Evolutionary conservation across 495 filamentous ascomycete species (phyloP).

Genomic region (Oleoguttula mirabilis): DNA sequence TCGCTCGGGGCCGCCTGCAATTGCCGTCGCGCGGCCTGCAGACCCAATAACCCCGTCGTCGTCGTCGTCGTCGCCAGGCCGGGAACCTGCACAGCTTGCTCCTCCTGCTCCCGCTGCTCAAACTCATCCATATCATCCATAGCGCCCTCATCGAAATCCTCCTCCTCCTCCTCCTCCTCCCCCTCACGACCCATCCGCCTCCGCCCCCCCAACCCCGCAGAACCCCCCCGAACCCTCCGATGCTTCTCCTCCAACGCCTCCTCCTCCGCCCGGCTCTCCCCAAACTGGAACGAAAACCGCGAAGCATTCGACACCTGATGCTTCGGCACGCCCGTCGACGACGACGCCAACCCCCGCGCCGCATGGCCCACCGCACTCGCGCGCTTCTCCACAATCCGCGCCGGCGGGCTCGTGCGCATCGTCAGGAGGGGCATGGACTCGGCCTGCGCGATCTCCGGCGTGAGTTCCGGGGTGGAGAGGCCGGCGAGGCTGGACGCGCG

Average conservation of each 20-base stretch:
- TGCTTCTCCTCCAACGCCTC: conserved; percentile 76
- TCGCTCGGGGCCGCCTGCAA: conserved; percentile 2
- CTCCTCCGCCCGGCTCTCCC: conserved; percentile 68
- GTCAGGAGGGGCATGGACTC: not conserved
- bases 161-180: conserved; percentile 31
- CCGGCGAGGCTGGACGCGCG: not conserved
- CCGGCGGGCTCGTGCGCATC: not conserved
- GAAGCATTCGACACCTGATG: conserved; percentile 82
- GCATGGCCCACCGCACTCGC: conserved; percentile 22
- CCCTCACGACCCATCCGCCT: not conserved
- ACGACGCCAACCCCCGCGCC: not conserved
- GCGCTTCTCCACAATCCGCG: conserved; percentile 14
- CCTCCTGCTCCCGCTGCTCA: conserved; percentile 7
- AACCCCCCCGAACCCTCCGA: conserved; percentile 36
- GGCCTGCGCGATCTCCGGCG: conserved; percentile 10
- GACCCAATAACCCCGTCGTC: not conserved
- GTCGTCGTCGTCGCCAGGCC: too few relatives aligned
- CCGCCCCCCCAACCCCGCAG: conserved; percentile 11
- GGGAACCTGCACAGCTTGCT: not conserved
- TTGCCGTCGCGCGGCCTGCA: conserved; percentile 1
- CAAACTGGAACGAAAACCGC: conserved; percentile 86
- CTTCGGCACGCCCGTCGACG: conserved; percentile 38
- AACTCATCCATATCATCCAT: conserved; percentile 23
- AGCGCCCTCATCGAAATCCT: conserved; percentile 36
- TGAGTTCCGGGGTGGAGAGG: conserved; percentile 4